phyloP scores from a whole-genome alignment of 331 rosid species.

The Malus hybrid region DNA sequence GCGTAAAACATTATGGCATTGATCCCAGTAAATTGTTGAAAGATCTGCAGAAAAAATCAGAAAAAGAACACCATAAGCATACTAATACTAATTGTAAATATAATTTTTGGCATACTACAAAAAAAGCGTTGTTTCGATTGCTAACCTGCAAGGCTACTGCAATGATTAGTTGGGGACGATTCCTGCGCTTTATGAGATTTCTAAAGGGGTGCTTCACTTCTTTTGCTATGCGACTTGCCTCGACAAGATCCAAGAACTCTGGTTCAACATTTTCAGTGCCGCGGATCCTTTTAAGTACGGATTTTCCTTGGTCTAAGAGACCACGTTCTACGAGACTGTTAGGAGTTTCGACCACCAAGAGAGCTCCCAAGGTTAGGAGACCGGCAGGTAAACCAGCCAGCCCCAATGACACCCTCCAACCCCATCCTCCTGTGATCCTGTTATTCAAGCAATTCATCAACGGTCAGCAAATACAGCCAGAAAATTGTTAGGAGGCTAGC shows the following conservation, averaged over 20 bases:
- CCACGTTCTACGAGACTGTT: slow-evolving; percentile 79
- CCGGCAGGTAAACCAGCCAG: slow-evolving; percentile 65
- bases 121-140: background rate
- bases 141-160: slow-evolving; percentile 52
- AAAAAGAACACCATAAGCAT: background rate
- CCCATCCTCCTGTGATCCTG: slow-evolving; percentile 67
- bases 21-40: slow-evolving; percentile 81
- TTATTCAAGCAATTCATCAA: background rate
- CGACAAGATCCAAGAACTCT: slow-evolving; percentile 55
- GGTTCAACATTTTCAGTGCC: slow-evolving; percentile 63
- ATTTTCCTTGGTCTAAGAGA: slow-evolving; percentile 45
- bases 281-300: slow-evolving; percentile 52
- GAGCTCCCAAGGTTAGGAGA: slow-evolving; percentile 49
- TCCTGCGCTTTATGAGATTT: slow-evolving; percentile 44
- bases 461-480: background rate
- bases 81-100: background rate
- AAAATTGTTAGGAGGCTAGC: too few relatives aligned
- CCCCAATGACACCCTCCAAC: slow-evolving; percentile 83
- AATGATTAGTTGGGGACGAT: slow-evolving; percentile 66
- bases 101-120: background rate
- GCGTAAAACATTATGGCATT: slow-evolving; percentile 93
- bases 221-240: slow-evolving; percentile 51
- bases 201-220: slow-evolving; percentile 49
- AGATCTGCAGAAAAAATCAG: slow-evolving; percentile 27
- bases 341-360: slow-evolving; percentile 73